Evolutionary conservation across 2,329 filamentous ascomycete species (phyloP), one percentile per base, ranked within the genome.

Genomic region (Alternaria sp.): DNA sequence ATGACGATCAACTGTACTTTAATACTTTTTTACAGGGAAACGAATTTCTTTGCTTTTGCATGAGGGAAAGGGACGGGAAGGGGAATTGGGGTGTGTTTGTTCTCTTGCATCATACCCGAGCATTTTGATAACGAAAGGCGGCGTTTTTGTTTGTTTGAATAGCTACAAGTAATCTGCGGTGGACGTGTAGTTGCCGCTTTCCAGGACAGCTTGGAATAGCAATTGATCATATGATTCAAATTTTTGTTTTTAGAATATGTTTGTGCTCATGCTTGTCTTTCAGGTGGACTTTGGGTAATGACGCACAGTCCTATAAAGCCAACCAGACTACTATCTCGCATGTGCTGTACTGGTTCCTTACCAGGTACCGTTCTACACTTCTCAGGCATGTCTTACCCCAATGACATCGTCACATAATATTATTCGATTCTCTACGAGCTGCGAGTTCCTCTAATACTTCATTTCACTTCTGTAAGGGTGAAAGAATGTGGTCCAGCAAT

Each of bases 51-150:
- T 38, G 5, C 30, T 22, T 38, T 48, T 24, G 46, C 46, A 49
- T 49, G 46, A 38, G 1, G 46, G 32, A 16, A 34, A 12, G 46
- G 46, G 7, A 49, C 6, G 30, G 30, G 9, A 36, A 2, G 32
- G 32, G 16, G 22, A 20, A 36, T 49, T 49, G 46, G 46, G 30
- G 46, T 49, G 46, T 49, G 46, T 34, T 49, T 49, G 30, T 49
- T 49, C 30, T 49, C 46, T 49, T 49, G 46, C 46, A 49, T 49
- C 46, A 49, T 49, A 49, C 46, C 46, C 46, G 46, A 49, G 46
- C 32, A 49, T 44, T 34, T 34, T 49, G 46, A 20, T 49, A 49
- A 36, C 8, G 39, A 42, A 42, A 38, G 46, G 46, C 5, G 46
- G 32, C 46, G 46, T 36, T 26, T 22, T 24, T 22, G 5, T 14